A percentile compares a stretch with the other conserved stretches of the same genome.
These are phyloP conservation scores for Mytilinidion resinicola DNA, from an alignment of 495 filamentous ascomycete genomes.

Conservation along the genomic window DNA sequence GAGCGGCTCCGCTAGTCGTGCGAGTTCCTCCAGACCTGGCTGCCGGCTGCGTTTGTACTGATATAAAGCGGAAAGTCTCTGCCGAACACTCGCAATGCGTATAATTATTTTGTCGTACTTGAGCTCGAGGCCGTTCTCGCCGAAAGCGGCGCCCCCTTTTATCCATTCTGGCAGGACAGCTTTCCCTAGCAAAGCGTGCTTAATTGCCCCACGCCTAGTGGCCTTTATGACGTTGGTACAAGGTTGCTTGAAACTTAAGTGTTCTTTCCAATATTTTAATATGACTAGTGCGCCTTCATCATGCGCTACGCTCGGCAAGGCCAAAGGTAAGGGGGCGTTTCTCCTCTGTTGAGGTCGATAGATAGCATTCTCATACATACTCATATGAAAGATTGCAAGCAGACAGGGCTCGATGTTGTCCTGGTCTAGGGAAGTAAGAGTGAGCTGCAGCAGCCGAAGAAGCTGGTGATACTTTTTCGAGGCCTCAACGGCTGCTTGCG, in stretches of 20 bases:
- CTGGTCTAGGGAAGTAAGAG: constrained; percentile 20
- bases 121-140: background rate
- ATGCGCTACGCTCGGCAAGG: background rate
- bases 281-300: background rate
- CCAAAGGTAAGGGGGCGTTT: background rate
- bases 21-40: too few species aligned
- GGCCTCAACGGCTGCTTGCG: constrained; percentile 25
- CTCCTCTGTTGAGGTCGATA: background rate
- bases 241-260: background rate
- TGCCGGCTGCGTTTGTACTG: too few species aligned
- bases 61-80: too few species aligned
- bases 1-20: constrained; percentile 3
- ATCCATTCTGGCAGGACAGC: background rate
- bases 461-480: background rate
- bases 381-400: constrained; percentile 30
- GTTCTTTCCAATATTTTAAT: background rate
- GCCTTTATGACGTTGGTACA: background rate
- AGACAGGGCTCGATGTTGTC: constrained; percentile 27
- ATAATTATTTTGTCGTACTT: background rate
- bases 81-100: background rate
- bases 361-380: constrained; percentile 26
- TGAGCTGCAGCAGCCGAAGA: background rate
- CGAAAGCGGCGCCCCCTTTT: background rate
- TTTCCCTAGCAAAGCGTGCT: background rate
- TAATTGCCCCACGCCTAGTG: background rate